Conservation (phyloP, 2,329 filamentous ascomycete species). For the Alternaria metachromatica region DNA sequence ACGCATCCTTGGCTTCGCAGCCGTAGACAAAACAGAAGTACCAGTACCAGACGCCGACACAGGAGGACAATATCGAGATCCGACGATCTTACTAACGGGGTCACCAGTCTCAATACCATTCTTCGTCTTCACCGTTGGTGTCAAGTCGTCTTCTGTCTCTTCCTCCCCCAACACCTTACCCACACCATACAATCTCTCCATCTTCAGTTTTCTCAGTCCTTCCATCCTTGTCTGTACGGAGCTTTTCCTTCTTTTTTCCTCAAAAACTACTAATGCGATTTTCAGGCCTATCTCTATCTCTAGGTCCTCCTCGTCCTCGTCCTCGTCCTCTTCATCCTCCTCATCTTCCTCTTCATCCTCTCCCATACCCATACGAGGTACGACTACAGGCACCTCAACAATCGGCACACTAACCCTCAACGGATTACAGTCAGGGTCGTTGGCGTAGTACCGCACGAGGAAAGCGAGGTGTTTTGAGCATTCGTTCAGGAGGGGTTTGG, state of each 20-base stretch:
- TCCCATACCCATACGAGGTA: background rate
- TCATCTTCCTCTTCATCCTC: background rate
- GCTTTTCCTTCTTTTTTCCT: background rate
- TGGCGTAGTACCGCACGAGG: background rate
- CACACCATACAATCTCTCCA: background rate
- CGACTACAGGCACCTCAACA: background rate
- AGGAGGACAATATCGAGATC: background rate
- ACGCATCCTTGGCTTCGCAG: background rate
- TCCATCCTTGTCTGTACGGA: background rate
- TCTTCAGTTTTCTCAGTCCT: background rate
- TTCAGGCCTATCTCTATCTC: background rate
- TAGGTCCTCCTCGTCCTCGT: background rate
- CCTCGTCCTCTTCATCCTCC: background rate
- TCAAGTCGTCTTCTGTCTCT: background rate
- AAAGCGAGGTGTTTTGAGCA: constrained; percentile 1
- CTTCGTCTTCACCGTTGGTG: background rate
- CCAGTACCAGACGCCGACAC: background rate
- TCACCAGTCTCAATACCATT: background rate
- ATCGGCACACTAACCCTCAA: background rate
- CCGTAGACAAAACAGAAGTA: background rate
- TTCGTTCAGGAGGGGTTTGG: background rate
- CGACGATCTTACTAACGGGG: background rate
- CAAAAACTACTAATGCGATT: background rate
- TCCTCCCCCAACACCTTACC: background rate
- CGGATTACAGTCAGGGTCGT: background rate